Evolutionary conservation across 306 rosid genomes (phyloP).

Genomic region (Pyrus betulifolia): DNA sequence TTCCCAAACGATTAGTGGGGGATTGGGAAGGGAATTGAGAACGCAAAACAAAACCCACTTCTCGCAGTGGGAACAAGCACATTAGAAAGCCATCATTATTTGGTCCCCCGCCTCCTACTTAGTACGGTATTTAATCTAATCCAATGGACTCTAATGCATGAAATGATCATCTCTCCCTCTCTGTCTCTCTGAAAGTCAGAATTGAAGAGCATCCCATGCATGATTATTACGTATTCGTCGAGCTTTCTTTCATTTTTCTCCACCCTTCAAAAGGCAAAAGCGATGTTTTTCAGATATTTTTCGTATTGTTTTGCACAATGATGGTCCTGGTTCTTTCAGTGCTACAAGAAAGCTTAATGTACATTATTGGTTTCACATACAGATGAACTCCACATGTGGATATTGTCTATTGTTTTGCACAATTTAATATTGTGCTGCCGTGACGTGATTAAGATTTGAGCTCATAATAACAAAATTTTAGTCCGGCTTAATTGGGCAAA

Average conservation of each 20-base stretch:
- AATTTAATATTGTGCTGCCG: not conserved
- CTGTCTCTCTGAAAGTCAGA: constrained; percentile 2
- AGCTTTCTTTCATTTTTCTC: constrained; percentile 6
- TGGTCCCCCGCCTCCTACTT: constrained; percentile 37
- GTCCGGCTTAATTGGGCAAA: not conserved
- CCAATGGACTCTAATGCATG: constrained; percentile 21
- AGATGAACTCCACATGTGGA: not conserved
- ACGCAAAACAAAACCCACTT: constrained; percentile 53
- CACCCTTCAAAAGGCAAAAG: constrained; percentile 2
- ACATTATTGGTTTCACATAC: not conserved
- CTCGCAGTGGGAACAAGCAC: constrained; percentile 55
- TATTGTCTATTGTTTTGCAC: not conserved
- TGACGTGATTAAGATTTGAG: not conserved
- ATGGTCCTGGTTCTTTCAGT: not conserved
- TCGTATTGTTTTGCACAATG: not conserved
- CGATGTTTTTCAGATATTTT: not conserved
- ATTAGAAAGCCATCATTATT: constrained; percentile 40
- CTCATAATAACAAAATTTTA: not conserved
- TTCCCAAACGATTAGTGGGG: constrained; percentile 41
- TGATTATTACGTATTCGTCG: constrained; percentile 57
- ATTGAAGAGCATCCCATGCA: constrained; percentile 63
- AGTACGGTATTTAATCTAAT: constrained; percentile 23
- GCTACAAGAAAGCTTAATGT: not conserved
- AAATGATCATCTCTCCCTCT: not conserved
- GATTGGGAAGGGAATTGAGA: not conserved